Evolutionary conservation across 345 rosid species (phyloP), one percentile per base, ranked within the genome.

Genomic region (Salix suchowensis): DNA sequence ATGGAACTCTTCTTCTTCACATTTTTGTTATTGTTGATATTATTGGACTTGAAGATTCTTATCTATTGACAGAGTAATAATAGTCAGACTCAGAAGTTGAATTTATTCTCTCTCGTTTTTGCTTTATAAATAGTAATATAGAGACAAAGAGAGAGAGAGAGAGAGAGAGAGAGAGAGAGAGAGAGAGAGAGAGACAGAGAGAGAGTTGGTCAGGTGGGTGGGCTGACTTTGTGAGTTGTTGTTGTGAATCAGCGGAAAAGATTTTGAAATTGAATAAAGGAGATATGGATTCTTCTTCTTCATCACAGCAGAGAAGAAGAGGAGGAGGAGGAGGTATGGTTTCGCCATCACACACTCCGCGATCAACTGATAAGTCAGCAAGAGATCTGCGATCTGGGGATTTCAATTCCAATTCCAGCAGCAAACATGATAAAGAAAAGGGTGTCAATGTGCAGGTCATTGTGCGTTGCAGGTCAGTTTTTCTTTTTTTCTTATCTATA

Each of bases 401-500:
- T 32, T 89, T 91, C 24, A 89, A 80, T 86, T 89, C 92, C 30
- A 90, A 80, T 85, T 85, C 90, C 4, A 86, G 78, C 54, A 80
- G 72, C 71, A 96, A 89, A 76, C 84, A 83, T 69, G 99, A 96
- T 73, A 94, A 82, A 81, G 99, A 96, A 13, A 96, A 96, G 83
- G 98, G 99, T 68, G 99, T 96, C 18, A 96, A 92, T 83, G 97
- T 96, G 36, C 99, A 96, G 83, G 99, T 96, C 76, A 88, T 94
- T 55, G 83, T 94, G 76, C 98, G 99, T 76, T 96, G 99, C 92
- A 92, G 99, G 99, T 96, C 37, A 40, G 76, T 61, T n/a, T 58
- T n/a, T 23, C 64, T 58, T 23, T 11, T 11, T 58, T 23, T 8
- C 34, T 32, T 4, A 32, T 32, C 4, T 32, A 32, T 32, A 32